These are phyloP conservation scores for Phialophora tarda DNA, from an alignment of 2,329 filamentous ascomycete genomes.

Conservation along the genomic window DNA sequence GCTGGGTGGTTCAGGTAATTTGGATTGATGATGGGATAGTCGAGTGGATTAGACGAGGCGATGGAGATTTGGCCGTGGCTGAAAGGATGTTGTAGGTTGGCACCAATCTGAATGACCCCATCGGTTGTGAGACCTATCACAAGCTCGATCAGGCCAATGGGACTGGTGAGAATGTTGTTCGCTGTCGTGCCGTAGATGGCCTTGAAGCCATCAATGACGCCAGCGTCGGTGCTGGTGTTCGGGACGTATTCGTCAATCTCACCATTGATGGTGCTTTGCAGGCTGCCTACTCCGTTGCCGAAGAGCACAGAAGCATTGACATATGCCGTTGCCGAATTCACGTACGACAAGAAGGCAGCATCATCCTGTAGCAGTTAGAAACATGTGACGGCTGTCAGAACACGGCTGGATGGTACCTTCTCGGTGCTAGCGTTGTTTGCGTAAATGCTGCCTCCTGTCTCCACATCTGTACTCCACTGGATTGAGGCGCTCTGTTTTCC, in stretches of 20 bases:
- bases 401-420: conserved; percentile 39
- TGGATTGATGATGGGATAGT: conserved; percentile 50
- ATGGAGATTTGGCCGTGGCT: conserved; percentile 38
- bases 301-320: conserved; percentile 36
- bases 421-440: conserved; percentile 39
- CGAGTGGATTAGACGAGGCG: conserved; percentile 44
- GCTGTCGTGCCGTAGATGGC: conserved; percentile 36
- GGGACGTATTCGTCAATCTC: conserved; percentile 23
- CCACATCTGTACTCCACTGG: conserved; percentile 41
- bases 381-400: conserved; percentile 20
- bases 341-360: conserved; percentile 37
- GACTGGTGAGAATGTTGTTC: conserved; percentile 31
- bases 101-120: conserved; percentile 34
- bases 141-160: conserved; percentile 36
- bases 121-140: conserved; percentile 41
- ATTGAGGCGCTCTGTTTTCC: conserved; percentile 42
- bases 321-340: conserved; percentile 36
- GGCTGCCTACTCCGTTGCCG: conserved; percentile 25
- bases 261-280: conserved; percentile 24
- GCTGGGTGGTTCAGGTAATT: conserved; percentile 53
- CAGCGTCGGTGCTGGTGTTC: conserved; percentile 21
- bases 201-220: conserved; percentile 37
- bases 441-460: conserved; percentile 44
- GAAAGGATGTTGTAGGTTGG: conserved; percentile 38
- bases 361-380: conserved; percentile 28